Evolutionary conservation across 768 basidiomycete species (phyloP).

Genomic region (Suillus plorans): DNA sequence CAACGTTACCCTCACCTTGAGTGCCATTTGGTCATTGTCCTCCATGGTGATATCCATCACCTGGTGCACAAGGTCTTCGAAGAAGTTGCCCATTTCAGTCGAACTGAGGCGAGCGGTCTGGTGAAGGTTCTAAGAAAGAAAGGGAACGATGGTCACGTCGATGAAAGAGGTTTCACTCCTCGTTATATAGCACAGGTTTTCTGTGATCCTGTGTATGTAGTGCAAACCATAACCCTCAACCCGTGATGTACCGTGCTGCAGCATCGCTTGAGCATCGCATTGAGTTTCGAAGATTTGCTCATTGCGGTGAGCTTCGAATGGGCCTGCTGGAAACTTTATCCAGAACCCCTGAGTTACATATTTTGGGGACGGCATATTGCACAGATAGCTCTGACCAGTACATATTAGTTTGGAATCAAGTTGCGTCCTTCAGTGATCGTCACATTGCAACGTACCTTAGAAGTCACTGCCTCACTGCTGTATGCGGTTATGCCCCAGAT

Average conservation of each 20-base stretch:
- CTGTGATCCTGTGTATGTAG: not conserved
- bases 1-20: slow-evolving; percentile 19
- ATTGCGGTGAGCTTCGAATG: not conserved
- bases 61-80: slow-evolving; percentile 27
- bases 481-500: not conserved
- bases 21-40: slow-evolving; percentile 21
- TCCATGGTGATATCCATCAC: slow-evolving; percentile 21
- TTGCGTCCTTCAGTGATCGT: not conserved
- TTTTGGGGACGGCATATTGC: not conserved
- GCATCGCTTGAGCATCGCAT: not conserved
- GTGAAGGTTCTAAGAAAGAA: not conserved
- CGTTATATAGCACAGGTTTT: not conserved
- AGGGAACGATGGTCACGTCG: not conserved
- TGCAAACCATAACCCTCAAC: not conserved
- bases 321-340: not conserved
- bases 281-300: not conserved
- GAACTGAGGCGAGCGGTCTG: not conserved
- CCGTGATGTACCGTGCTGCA: not conserved
- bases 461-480: not conserved
- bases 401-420: not conserved
- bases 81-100: slow-evolving; percentile 26
- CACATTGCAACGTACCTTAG: not conserved
- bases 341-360: not conserved
- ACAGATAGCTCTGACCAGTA: not conserved
- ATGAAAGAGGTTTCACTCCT: not conserved